Conservation (phyloP, 257 asterid species). For the Echium plantagineum region DNA sequence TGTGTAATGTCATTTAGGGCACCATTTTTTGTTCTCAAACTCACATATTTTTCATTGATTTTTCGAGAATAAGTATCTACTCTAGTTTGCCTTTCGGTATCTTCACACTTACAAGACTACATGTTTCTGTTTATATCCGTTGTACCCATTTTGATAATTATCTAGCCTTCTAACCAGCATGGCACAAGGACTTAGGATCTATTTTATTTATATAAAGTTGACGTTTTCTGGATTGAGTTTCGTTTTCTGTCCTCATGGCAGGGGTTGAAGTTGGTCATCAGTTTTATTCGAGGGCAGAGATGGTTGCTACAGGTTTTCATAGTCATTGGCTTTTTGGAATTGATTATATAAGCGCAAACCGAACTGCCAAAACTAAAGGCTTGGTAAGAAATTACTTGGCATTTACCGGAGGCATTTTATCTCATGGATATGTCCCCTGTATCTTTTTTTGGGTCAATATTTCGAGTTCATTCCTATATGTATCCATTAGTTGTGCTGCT, state of each 20-base stretch:
- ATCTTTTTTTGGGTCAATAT: too few relatives aligned
- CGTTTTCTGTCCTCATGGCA: constrained; percentile 23
- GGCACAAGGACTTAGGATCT: neutral
- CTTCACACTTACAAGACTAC: too few relatives aligned
- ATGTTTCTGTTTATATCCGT: neutral
- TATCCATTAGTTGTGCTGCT: too few relatives aligned
- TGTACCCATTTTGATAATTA: neutral
- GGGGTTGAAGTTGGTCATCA: constrained; percentile 94
- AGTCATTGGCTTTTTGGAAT: constrained; percentile 88
- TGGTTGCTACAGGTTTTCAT: constrained; percentile 82
- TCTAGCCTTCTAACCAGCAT: neutral
- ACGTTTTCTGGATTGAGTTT: neutral
- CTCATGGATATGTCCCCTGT: too few relatives aligned
- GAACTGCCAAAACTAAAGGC: constrained; percentile 8
- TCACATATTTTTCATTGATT: too few relatives aligned
- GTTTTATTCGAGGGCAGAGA: constrained; percentile 81
- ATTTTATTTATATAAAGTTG: neutral
- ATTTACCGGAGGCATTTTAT: neutral
- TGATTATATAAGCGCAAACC: constrained; percentile 39
- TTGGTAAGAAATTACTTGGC: constrained; percentile 24
- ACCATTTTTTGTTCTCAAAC: neutral
- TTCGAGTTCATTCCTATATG: too few relatives aligned
- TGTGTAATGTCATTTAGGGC: neutral
- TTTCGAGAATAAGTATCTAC: neutral
- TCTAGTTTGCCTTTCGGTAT: neutral